A percentile compares a stretch with the other conserved stretches of the same genome.
Conservation (phyloP, 148 eudicot species). For the Simmondsia chinensis region DNA sequence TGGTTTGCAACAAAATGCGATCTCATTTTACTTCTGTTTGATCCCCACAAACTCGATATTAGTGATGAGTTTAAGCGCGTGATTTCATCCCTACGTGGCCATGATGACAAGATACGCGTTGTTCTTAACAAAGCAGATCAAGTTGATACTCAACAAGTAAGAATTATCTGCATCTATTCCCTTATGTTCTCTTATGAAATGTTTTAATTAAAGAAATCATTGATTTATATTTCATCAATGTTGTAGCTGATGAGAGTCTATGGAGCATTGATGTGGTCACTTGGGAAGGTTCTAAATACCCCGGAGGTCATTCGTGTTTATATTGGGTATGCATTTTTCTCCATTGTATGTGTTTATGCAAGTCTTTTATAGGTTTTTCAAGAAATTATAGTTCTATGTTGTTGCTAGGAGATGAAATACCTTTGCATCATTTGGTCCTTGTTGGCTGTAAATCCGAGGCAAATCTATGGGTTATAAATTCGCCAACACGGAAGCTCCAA, state of each 20-base stretch:
- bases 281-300: constrained; percentile 82
- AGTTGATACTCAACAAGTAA: constrained; percentile 92
- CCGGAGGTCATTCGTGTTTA: constrained; percentile 91
- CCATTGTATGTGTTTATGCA: too few relatives aligned
- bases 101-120: constrained; percentile 90
- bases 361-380: too few relatives aligned
- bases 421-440: too few relatives aligned
- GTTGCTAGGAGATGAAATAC: too few relatives aligned
- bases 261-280: constrained; percentile 97
- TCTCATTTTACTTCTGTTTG: constrained; percentile 75
- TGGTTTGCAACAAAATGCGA: constrained; percentile 98
- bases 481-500: too few relatives aligned
- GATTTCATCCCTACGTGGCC: constrained; percentile 73
- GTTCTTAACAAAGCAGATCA: constrained; percentile 95
- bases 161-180: neutral
- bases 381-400: too few relatives aligned
- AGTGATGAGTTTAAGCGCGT: constrained; percentile 94
- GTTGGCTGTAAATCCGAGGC: too few relatives aligned
- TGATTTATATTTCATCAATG: neutral
- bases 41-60: constrained; percentile 89
- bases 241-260: constrained; percentile 86
- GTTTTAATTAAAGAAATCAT: neutral
- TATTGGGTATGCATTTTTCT: constrained; percentile 64
- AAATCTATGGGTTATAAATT: too few relatives aligned
- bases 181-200: neutral